Base-by-base conservation (phyloP, 495 filamentous ascomycete species). In the Xylona heveae region DNA sequence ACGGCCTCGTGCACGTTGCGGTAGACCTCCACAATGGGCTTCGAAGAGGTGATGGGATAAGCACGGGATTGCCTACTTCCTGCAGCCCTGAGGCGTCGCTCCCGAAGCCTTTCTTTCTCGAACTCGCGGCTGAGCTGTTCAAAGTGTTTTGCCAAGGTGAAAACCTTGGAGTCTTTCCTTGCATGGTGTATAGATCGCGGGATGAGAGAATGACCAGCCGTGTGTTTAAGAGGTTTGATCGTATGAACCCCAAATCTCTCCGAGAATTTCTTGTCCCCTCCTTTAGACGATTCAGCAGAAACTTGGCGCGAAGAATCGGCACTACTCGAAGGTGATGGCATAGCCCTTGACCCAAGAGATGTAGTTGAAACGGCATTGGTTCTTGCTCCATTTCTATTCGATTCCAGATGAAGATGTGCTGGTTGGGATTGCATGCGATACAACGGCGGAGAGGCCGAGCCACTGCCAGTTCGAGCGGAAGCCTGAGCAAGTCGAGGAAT, bases 61-160 rank as follows among this genome's bases (percentile, higher is more conserved):
- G 79, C 82, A 34, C 84, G 68, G 0, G 78, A 71, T 44, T 79
- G 74, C 10, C 71, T 69, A 44, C 71, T 74, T 42, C 72, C 80
- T n/a, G 78, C 76, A 26, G 77, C 77, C 36, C 80, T 64, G 43
- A 83, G 75, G 30, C 71, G 71, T 45, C 75, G 67, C 44, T 99
- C 84, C 35, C 75, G 76, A 30, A 84, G 64, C 23, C 90, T 63
- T 55, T 95, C 85, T 46, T 83, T 90, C 44, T 99, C 84, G 41
- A 97, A 95, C 42, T 99, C 90, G 4, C 84, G 75, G 36, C 81
- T 91, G 21, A 99, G 52, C 45, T 94, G 83, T 48, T 99, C 90
- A 44, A 95, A 94, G 49, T 95, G 90, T 44, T 79, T 82, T 9
- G 90, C 82, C 19, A 95, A 63, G 4, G 67, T 79, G 4, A 79